These are phyloP conservation scores for Vinca minor DNA, from an alignment of 257 asterid species.

Conservation along the genomic window DNA sequence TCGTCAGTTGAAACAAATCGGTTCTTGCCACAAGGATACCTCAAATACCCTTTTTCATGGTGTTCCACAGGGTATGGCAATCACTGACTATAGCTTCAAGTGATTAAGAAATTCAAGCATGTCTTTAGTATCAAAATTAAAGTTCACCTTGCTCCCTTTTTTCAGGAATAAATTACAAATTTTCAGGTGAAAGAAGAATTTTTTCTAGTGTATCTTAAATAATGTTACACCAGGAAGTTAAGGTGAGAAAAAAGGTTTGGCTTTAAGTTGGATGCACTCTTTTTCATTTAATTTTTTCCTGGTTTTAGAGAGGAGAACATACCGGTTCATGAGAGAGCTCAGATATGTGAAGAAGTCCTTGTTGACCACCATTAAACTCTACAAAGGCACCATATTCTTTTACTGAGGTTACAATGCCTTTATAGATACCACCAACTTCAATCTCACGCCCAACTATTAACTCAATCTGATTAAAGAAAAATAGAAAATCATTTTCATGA, in stretches of 20 bases:
- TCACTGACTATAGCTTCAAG: background rate
- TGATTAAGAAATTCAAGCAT: background rate
- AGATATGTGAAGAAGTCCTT: constrained; percentile 88
- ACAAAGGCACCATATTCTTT: constrained; percentile 98
- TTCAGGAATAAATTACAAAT: background rate
- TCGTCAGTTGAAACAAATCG: background rate
- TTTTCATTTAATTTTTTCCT: too few relatives aligned
- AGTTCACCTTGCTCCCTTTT: background rate
- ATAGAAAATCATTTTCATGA: constrained; percentile 2
- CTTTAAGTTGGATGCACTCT: background rate
- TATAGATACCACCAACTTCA: constrained; percentile 69
- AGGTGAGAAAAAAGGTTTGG: background rate
- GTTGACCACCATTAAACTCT: constrained; percentile 96
- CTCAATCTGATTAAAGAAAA: constrained; percentile 53
- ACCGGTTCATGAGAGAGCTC: constrained; percentile 86
- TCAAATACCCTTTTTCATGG: background rate
- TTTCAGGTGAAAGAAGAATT: background rate
- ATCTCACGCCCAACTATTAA: constrained; percentile 78
- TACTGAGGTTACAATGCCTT: constrained; percentile 65
- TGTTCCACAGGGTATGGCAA: background rate
- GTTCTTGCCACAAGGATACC: background rate
- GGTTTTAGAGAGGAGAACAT: constrained; percentile 13
- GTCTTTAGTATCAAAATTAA: background rate
- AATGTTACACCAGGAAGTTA: background rate
- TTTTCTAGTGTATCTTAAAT: background rate